phyloP scores from a whole-genome alignment of 2,329 filamentous ascomycete species.

The Phoma sp. region DNA sequence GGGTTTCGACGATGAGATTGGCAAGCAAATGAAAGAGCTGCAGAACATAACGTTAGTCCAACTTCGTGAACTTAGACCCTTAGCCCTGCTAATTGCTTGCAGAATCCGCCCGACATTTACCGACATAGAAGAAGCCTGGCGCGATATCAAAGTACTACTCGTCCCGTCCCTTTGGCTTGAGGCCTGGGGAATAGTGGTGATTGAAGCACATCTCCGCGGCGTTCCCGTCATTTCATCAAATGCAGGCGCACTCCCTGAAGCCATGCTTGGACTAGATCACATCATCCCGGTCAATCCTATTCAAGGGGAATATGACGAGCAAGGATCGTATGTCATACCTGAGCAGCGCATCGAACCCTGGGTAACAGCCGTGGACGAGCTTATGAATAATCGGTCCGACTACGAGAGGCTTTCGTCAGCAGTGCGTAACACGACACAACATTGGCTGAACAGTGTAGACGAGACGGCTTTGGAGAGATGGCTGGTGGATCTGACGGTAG shows the following conservation, averaged over 20 bases:
- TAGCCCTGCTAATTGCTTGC: neutral
- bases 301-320: neutral
- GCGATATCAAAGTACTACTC: conserved; percentile 8
- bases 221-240: conserved; percentile 10
- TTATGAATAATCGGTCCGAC: neutral
- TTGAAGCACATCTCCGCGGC: conserved; percentile 11
- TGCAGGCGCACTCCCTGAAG: conserved; percentile 4
- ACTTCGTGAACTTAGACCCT: too few relatives aligned
- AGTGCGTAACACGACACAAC: neutral
- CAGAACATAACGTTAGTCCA: neutral
- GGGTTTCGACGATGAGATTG: neutral
- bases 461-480: neutral
- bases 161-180: conserved; percentile 12
- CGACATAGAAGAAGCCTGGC: conserved; percentile 10
- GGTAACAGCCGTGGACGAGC: neutral
- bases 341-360: neutral
- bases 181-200: conserved; percentile 8
- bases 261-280: conserved; percentile 8
- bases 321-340: neutral
- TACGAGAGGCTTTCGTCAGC: neutral
- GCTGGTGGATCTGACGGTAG: neutral
- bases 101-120: conserved; percentile 1
- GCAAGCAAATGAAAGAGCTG: neutral
- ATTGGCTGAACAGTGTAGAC: neutral
- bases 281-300: neutral